Base-by-base conservation (phyloP, 2,329 filamentous ascomycete genomes). In the Fusarium sp. region DNA sequence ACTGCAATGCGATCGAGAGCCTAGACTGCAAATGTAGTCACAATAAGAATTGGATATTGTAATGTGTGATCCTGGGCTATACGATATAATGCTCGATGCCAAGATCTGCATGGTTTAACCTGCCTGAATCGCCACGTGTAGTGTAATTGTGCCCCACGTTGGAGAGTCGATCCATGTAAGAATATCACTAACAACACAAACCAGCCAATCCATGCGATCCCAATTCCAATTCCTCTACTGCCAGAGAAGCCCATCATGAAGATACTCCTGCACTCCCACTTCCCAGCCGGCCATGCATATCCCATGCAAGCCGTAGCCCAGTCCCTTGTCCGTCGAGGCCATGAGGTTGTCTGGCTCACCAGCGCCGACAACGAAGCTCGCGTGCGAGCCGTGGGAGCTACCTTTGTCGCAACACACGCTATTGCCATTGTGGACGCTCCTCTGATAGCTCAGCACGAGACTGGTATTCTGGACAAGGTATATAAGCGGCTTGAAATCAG, bases 251-350 rank as follows among this genome's bases (percentile, higher is more conserved):
- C 1, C 51, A 35, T 37, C n/a, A 78, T 81, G 75, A 80, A 77
- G 47, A 71, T 81, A 46, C 74, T 81, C 13, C 70, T 81, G 9
- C 75, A 80, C 52, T 81, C 79, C 10, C 78, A 79, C 54, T 80
- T 80, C 41, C 79, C 78, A 11, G 78, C 77, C 0, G 79, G 78
- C 39, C 79, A 81, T 70, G 75, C 77, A 23, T 76, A 78, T 33
- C 79, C 79, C 15, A 80, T 80, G 76, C 78, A 79, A 54, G 78
- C 79, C 7, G 73, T 80, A 6, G 78, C 78, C 47, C 73, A 75
- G 55, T 76, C 78, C 46, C 77, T 81, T 22, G 71, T 80, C 32
- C 71, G 71, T 23, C 76, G 75, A 32, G 78, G 78, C 57, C 79
- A 81, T 63, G 67, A 78, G 8, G 78, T 81, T 45, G 59, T 77